phyloP scores from a whole-genome alignment of 805 yeast genomes.

The Starmerella stigmatis region DNA sequence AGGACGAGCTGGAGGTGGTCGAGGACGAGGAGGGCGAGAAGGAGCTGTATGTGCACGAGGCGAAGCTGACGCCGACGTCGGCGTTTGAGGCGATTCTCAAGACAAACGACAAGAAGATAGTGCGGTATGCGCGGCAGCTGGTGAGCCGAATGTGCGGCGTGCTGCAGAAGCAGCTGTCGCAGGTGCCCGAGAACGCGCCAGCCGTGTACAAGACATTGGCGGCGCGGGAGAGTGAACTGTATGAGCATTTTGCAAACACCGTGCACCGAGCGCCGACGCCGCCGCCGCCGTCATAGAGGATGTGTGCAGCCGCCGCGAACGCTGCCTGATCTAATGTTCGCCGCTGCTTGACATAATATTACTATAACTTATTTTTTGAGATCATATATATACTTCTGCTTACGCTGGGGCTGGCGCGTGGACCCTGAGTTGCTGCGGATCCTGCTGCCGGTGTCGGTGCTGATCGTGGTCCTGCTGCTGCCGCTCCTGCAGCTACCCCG shows the following conservation, averaged over 20 bases:
- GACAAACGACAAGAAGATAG: not conserved
- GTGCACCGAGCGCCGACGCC: not conserved
- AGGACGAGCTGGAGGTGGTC: slow-evolving; percentile 21
- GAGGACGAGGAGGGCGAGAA: slow-evolving; percentile 16
- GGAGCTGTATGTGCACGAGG: slow-evolving; percentile 21
- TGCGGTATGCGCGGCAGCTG: slow-evolving; percentile 9
- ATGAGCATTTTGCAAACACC: slow-evolving; percentile 1
- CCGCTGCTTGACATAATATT: no score
- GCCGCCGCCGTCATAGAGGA: no score
- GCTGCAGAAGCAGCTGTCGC: not conserved
- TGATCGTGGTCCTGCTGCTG: no score
- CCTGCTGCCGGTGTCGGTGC: no score
- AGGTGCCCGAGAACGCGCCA: slow-evolving; percentile 1
- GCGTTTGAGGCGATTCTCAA: slow-evolving; percentile 9
- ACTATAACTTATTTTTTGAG: no score
- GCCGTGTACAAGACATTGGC: slow-evolving; percentile 6
- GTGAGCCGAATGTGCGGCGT: slow-evolving; percentile 11
- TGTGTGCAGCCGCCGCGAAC: no score
- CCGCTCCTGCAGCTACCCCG: no score
- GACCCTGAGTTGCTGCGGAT: no score
- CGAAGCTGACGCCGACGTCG: slow-evolving; percentile 20
- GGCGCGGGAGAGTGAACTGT: slow-evolving; percentile 6
- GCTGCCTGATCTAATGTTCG: no score
- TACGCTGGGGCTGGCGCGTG: no score
- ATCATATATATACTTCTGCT: no score